Evolutionary conservation across 2,329 filamentous ascomycete genomes (phyloP).

Genomic region (Penicillium sp.): DNA sequence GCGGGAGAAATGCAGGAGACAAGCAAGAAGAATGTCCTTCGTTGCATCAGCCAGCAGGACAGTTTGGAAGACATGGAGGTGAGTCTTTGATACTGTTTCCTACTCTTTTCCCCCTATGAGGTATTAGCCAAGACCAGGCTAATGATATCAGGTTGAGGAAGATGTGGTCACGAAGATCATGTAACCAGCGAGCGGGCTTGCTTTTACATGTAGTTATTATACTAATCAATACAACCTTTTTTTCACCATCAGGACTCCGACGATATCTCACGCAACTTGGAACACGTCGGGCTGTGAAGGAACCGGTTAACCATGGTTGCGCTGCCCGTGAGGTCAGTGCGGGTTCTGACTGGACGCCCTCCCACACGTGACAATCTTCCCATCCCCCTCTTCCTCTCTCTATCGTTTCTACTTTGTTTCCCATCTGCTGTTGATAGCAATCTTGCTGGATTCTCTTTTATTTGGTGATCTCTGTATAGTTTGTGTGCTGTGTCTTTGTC

Average conservation of each 20-base stretch:
- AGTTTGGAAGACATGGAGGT: constrained; percentile 99
- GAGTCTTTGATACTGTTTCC: constrained; percentile 49
- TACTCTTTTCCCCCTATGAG: not conserved
- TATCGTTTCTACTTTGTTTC: constrained; percentile 15
- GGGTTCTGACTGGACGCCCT: constrained; percentile 43
- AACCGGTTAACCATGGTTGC: constrained; percentile 8
- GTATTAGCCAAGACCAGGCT: constrained; percentile 32
- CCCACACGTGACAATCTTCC: constrained; percentile 40
- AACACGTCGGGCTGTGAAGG: constrained; percentile 28
- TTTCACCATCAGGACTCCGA: constrained; percentile 29
- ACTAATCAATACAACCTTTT: constrained; percentile 37
- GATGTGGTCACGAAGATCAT: constrained; percentile 84
- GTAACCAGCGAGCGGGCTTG: constrained; percentile 52
- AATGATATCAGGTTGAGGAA: constrained; percentile 74
- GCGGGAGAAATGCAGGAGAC: constrained; percentile 98
- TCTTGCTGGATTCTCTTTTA: not conserved
- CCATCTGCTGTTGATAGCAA: constrained; percentile 43
- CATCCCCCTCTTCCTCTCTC: constrained; percentile 12
- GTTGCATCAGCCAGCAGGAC: constrained; percentile 96
- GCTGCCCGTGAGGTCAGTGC: constrained; percentile 40
- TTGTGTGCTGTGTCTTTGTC: constrained; percentile 9
- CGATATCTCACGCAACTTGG: constrained; percentile 31
- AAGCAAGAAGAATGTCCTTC: constrained; percentile 97
- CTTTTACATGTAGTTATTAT: constrained; percentile 32
- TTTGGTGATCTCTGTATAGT: constrained; percentile 7